Conservation (phyloP, 2,329 filamentous ascomycete genomes). For the Metarhizium robertsii region DNA sequence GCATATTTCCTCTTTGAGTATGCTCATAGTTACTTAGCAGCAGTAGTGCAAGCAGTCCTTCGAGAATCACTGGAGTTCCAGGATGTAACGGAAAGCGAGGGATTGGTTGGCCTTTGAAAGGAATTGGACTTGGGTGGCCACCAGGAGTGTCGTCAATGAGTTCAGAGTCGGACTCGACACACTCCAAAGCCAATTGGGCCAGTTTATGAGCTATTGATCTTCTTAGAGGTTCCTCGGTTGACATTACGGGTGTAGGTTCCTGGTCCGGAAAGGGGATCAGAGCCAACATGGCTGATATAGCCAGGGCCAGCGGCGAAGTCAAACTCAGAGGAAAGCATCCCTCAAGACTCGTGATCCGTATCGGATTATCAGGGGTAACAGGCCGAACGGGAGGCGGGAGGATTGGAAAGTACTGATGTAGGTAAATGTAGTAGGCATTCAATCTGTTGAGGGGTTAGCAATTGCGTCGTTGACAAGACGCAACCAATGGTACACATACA, state of each 20-base stretch:
- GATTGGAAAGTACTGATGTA: conserved; percentile 2
- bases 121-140: not conserved
- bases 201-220: not conserved
- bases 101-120: not conserved
- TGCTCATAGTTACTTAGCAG: conserved; percentile 3
- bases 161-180: not conserved
- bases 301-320: not conserved
- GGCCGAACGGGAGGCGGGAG: not conserved
- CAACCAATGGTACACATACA: not conserved
- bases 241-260: not conserved
- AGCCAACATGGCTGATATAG: not conserved
- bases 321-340: not conserved
- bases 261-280: not conserved
- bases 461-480: not conserved
- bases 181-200: not conserved
- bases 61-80: not conserved
- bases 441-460: not conserved
- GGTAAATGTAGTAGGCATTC: conserved; percentile 4
- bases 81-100: not conserved
- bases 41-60: not conserved
- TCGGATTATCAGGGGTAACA: not conserved
- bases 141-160: not conserved
- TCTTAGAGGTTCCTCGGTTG: not conserved
- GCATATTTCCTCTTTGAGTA: conserved; percentile 2
- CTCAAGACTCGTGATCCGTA: not conserved